Conservation (phyloP, 106 monocot genomes). For the Dactylorhiza incarnata region DNA sequence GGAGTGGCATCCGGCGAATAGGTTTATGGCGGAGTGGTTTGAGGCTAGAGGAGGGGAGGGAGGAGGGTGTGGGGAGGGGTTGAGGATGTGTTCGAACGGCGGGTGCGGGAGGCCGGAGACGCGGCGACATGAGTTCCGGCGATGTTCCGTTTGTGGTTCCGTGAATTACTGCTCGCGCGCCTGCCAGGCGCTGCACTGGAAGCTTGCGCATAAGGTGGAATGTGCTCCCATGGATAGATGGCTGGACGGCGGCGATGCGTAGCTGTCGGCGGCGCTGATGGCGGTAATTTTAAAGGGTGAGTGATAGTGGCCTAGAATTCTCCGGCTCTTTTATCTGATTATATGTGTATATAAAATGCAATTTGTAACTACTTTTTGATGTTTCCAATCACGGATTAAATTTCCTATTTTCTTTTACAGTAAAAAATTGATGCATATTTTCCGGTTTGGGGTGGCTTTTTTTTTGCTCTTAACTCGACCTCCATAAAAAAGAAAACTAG, state of each 20-base stretch:
- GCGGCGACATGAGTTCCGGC: conserved; percentile 46
- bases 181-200: conserved; percentile 54
- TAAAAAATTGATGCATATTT: too few species aligned
- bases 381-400: too few species aligned
- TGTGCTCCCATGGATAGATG: conserved; percentile 15
- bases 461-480: too few species aligned
- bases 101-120: conserved; percentile 54
- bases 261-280: too few species aligned
- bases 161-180: conserved; percentile 52
- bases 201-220: conserved; percentile 23
- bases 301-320: too few species aligned
- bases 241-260: neutral
- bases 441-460: too few species aligned
- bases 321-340: too few species aligned
- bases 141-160: conserved; percentile 42
- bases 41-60: neutral
- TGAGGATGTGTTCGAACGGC: conserved; percentile 40
- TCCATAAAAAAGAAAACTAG: too few species aligned
- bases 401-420: too few species aligned
- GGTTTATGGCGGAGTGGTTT: conserved; percentile 41
- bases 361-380: too few species aligned
- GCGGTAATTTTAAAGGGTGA: too few species aligned
- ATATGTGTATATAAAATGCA: too few species aligned
- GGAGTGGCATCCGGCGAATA: conserved; percentile 26
- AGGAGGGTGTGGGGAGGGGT: conserved; percentile 1